Evolutionary conservation across 306 rosid species (phyloP).

Genomic region (Cicer cuneatum): DNA sequence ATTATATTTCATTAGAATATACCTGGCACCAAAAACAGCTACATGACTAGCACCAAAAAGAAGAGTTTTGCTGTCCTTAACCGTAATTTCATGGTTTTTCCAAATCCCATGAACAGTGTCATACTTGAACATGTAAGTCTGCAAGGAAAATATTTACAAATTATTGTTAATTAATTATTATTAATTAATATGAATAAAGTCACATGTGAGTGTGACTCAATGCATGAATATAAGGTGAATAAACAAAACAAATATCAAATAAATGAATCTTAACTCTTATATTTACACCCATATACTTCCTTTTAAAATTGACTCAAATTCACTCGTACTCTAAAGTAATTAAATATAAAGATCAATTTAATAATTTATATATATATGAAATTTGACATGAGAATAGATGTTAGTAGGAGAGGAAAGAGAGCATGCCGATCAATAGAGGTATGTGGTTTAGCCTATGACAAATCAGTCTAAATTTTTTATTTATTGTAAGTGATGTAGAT

Average conservation of each 20-base stretch:
- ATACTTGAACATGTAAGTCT: slow-evolving; percentile 66
- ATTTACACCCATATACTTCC: too few species aligned
- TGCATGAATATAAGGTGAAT: neutral
- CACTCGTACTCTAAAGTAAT: too few species aligned
- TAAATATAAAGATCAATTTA: too few species aligned
- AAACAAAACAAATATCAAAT: neutral
- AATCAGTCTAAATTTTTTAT: too few species aligned
- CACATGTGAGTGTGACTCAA: neutral
- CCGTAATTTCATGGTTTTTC: slow-evolving; percentile 50
- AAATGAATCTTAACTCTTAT: neutral
- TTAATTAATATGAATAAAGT: neutral
- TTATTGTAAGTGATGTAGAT: too few species aligned
- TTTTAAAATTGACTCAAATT: too few species aligned
- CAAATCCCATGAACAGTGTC: slow-evolving; percentile 58
- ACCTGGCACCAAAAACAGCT: slow-evolving; percentile 54
- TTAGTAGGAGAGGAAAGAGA: too few species aligned
- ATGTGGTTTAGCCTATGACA: too few species aligned
- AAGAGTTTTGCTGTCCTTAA: slow-evolving; percentile 58
- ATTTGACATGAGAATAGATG: too few species aligned
- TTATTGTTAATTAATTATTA: neutral
- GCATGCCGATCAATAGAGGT: too few species aligned
- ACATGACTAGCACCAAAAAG: slow-evolving; percentile 50
- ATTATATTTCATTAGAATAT: neutral
- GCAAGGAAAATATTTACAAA: neutral
- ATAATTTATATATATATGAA: too few species aligned